Base-by-base conservation (phyloP, 306 rosid genomes). In the Calophaca sinica region DNA sequence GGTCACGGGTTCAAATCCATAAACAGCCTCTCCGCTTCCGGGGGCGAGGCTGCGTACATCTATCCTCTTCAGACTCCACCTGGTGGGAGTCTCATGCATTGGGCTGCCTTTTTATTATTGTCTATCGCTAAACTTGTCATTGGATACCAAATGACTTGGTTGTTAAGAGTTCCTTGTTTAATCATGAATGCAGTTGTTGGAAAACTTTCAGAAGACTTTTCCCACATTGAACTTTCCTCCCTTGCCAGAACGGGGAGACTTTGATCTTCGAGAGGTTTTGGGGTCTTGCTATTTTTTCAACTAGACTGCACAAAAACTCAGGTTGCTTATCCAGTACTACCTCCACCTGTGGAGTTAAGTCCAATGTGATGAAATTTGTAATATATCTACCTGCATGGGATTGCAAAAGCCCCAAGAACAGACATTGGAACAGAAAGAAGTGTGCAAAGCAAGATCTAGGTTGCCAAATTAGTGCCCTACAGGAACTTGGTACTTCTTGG, bases 161-260 rank as follows among this genome's bases (percentile, higher is more conserved):
- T 20, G 26, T 20, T 20, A 20, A 20, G 26, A 20, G 26, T 76
- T 70, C 53, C n/a, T 5, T 67, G 58, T 72, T 67, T 31, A 72
- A 62, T 74, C 14, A 29, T 55, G 62, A 52, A 75, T 64, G 75
- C 91, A 94, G 98, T 80, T 94, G 75, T 73, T 87, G 88, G 93
- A 89, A 76, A 31, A 84, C 81, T 94, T 94, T 60, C 68, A 91
- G 72, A 68, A 74, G 87, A 83, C 89, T 57, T 94, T 94, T 51
- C 98, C 98, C 35, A 26, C 28, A 5, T 52, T 88, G 72, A 79
- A 54, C 1, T 94, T 94, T 54, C 97, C 98, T 53, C 87, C 89
- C 39, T 75, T 94, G 57, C 98, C 97, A 1, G 92, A 67, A 48
- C 89, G 97, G 48, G 98, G 98, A 66, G 96, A 91, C 80, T 94